Conservation (phyloP, 129 eudicot genomes). For the Tanacetum coccineum region DNA sequence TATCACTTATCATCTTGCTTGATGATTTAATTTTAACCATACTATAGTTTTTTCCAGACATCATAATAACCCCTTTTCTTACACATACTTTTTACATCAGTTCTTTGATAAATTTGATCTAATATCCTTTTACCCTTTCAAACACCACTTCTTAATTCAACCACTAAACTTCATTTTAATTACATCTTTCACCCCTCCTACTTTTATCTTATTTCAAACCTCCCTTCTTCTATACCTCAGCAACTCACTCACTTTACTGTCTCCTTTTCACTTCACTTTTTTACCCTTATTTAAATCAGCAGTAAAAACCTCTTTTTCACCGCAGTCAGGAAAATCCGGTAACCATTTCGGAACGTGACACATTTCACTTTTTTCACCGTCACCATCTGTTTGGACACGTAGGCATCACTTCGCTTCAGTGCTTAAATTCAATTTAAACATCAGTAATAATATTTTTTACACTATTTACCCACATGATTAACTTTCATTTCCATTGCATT, state of each 20-base stretch:
- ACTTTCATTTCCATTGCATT: background rate
- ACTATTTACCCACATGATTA: no score
- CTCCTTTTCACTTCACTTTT: constrained; percentile 6
- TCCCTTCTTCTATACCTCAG: constrained; percentile 39
- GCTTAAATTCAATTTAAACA: no score
- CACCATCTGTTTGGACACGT: no score
- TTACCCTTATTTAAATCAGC: constrained; percentile 4
- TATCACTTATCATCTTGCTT: no score
- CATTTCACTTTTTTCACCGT: no score
- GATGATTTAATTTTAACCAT: no score
- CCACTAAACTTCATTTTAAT: constrained; percentile 17
- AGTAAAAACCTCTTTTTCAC: constrained; percentile 5
- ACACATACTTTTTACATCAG: background rate
- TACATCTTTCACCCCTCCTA: background rate
- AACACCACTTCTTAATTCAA: constrained; percentile 35
- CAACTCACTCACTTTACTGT: constrained; percentile 16
- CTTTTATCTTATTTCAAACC: constrained; percentile 33
- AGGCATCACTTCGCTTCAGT: no score
- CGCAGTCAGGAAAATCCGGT: constrained; percentile 41
- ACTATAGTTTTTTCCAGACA: no score
- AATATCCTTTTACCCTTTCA: constrained; percentile 45
- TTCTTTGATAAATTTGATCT: constrained; percentile 19
- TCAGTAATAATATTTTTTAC: no score
- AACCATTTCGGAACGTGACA: constrained; percentile 64
- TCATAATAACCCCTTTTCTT: no score